Evolutionary conservation across 2,329 filamentous ascomycete genomes (phyloP), one percentile per base, ranked within the genome.

Genomic region (Aureobasidium uvarum): DNA sequence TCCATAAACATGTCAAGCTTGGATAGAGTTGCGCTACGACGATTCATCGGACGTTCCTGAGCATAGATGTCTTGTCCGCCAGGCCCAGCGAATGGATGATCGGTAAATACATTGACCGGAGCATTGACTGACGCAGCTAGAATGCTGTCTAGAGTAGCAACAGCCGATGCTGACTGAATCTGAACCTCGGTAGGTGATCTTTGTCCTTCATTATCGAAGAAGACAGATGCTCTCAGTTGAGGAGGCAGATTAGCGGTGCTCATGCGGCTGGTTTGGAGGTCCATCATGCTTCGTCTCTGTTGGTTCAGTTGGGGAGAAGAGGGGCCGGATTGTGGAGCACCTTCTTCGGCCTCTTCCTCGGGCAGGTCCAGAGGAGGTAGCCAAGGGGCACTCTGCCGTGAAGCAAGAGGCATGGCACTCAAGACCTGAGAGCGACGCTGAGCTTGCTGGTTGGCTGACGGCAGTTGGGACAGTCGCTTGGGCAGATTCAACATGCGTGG

Each of bases 401-500:
- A 79, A 51, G 83, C 83, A 51, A 78, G 69, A 69, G 84, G 81
- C 76, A 92, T 85, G 43, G 83, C 82, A 70, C 84, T 86, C 51
- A 96, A 76, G 7, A 94, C 79, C 71, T 95, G 88, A 1, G 91
- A 90, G 25, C 89, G 86, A 63, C 91, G 85, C 70, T 87, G 84
- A 65, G 92, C 88, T 64, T 87, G 84, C 5, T 87, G 83, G 11
- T 82, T 78, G 2, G 85, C 79, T 62, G 89, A 85, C 10, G 89
- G 86, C 62, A 87, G 84, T 71, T 88, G 90, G 0, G 93, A 96
- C 59, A 98, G 80, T 71, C 92, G 90, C 51, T 92, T 92, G 0
- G 95, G 95, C 14, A 99, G 80, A 71, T 96, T 98, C 66, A 99
- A 83, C 88, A 96, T 93, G 68, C 90, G 88, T 3, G 95, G 95